Evolutionary conservation across 176 grass and related monocot genomes (phyloP), one percentile per base, ranked within the genome.

Genomic region (sorghum (Sorghum bicolor)): DNA sequence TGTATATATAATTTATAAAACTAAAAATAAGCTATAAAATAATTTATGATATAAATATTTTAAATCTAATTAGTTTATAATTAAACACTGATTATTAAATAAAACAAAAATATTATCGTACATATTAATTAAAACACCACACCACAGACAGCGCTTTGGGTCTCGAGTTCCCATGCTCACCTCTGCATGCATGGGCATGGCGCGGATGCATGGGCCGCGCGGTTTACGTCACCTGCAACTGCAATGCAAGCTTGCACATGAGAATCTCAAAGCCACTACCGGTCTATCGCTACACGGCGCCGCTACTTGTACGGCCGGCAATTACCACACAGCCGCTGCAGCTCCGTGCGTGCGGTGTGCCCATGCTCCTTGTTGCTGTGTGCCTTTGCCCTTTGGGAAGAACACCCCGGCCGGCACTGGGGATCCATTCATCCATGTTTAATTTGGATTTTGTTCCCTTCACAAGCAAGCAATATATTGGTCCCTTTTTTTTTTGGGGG

Each of bases 211-310:
- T 78, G 55, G 67, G 85, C 62, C 72, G 13, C 72, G 13, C 7
- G 52, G 64, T 77, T 82, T 61, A 87, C 86, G 79, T 87, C 86
- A 83, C 74, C 40, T 39, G 79, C 71, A 30, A 72, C 40, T 39
- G 79, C 71, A 30, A 72, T 58, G 53, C 20, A 72, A 29, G 40
- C 12, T n/a, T 32, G 52, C 45, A n/a, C 1, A 12, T n/a, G 79
- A 77, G 79, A 77, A 63, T 82, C 79, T 77, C 79, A 76, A 82
- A 76, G 72, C 79, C 85, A 82, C 73, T n/a, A 70, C 29, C 44
- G 2, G 40, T 3, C 40, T 11, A 41, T 57, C 7, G 24, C 57
- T 32, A 19, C 29, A 16, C 31, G 45, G 45, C 13, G 45, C 45
- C 0, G 45, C 45, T 17, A 48, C 45, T 48, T 48, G 45, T 48